Base-by-base conservation (phyloP, 116 monocot species). In the Zostera marina region DNA sequence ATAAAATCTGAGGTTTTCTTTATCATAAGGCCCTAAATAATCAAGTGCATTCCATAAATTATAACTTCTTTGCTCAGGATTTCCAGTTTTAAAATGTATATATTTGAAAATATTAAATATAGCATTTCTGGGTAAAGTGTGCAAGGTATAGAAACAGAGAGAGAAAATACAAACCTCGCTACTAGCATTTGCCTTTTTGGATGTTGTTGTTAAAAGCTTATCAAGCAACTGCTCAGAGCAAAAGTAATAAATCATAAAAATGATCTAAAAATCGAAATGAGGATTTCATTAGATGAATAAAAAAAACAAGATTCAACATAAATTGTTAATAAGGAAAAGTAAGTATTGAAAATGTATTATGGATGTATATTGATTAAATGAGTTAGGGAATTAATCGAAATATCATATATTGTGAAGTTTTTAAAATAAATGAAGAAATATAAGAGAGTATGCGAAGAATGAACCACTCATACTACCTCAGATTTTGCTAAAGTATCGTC, bases 401-500 rank as follows among this genome's bases (percentile, higher is more conserved):
- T 1, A 26, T 26, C n/a, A n/a, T n/a, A n/a, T n/a, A 47, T 17
- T 47, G 47, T 49, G 49, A 8, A 9, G 15, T 51, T 51, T 51
- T 9, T 16, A 51, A 51, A 51, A 19, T 51, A 15, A 16, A 51
- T 19, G 8, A 51, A 21, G 2, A 51, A 51, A 8, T 0, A 10
- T 16, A 51, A 19, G 49, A 20, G 16, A 11, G 20, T 54, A 54
- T 5, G 39, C 7, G 15, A 38, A 7, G 11, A 56, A 40, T 41
- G 40, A n/a, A 8, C 12, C 39, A 9, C 5, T 6, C 12, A 21
- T 20, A 22, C n/a, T 61, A 89, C 96, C 85, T 78, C 49, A 38
- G 75, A 80, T 68, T 72, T 96, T 46, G 62, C 71, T 47, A 89
- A 70, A 13, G 16, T 58, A 13, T 70, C 64, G 46, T 89, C 85